phyloP scores from a whole-genome alignment of 768 basidiomycete species.

The Butyriboletus loyo region DNA sequence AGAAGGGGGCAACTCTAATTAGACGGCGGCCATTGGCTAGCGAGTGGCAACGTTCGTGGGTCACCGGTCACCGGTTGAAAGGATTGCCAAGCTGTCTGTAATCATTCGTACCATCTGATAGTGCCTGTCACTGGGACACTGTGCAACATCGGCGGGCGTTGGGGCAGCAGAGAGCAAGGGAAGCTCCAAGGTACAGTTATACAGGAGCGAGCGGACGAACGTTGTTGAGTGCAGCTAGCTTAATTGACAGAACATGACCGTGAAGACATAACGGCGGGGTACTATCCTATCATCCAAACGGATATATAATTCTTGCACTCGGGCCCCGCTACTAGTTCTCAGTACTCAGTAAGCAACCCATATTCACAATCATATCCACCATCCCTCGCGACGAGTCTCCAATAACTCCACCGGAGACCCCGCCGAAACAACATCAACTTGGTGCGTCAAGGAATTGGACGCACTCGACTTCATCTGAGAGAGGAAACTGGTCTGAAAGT shows the following conservation, averaged over 20 bases:
- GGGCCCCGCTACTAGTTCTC: too few species aligned
- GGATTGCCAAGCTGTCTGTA: neutral
- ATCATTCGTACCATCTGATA: neutral
- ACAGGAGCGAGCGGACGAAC: neutral
- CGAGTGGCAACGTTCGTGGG: slow-evolving; percentile 21
- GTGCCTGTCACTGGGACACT: neutral
- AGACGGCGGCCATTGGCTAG: slow-evolving; percentile 9
- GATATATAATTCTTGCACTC: too few species aligned
- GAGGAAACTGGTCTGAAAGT: slow-evolving; percentile 18
- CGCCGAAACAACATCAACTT: too few species aligned
- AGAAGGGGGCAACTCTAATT: neutral
- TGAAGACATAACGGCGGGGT: too few species aligned
- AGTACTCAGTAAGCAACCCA: too few species aligned
- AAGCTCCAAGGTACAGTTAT: neutral
- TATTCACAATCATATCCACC: too few species aligned
- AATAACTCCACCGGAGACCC: too few species aligned
- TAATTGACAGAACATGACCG: too few species aligned
- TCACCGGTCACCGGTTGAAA: neutral
- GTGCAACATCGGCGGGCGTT: neutral
- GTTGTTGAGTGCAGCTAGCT: too few species aligned
- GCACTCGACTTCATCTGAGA: slow-evolving; percentile 19
- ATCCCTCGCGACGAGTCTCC: too few species aligned
- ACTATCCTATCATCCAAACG: too few species aligned
- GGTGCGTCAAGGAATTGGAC: slow-evolving; percentile 18
- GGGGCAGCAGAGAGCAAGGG: neutral